A percentile compares a stretch with the other conserved stretches of the same genome.
Evolutionary conservation across 1,284 basidiomycete species (phyloP).

Genomic region (Ustilago loliicola): DNA sequence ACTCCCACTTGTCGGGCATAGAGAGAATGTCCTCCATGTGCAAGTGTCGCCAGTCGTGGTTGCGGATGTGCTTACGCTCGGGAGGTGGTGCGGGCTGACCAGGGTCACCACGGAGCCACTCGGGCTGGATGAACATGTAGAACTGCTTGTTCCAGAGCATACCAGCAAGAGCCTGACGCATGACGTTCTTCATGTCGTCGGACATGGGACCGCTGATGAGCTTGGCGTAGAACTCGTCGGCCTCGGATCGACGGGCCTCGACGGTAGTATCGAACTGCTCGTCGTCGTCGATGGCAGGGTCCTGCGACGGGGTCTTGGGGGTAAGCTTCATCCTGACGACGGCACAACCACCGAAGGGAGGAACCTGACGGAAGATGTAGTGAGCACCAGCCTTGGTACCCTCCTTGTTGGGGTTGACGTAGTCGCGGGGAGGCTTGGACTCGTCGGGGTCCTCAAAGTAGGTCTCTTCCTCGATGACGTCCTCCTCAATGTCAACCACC

Average conservation of each 20-base stretch:
- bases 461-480: slow-evolving; percentile 66
- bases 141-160: slow-evolving; percentile 99
- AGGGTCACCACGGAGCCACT: slow-evolving; percentile 95
- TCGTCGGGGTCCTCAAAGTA: slow-evolving; percentile 60
- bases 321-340: slow-evolving; percentile 96
- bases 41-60: slow-evolving; percentile 83
- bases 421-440: slow-evolving; percentile 55
- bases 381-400: slow-evolving; percentile 95
- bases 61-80: slow-evolving; percentile 86
- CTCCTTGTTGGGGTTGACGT: slow-evolving; percentile 84
- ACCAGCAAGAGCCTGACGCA: slow-evolving; percentile 96
- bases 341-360: slow-evolving; percentile 90
- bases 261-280: slow-evolving; percentile 87
- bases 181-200: slow-evolving; percentile 93
- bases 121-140: slow-evolving; percentile 94
- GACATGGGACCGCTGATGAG: slow-evolving; percentile 80
- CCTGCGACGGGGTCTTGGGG: slow-evolving; percentile 79
- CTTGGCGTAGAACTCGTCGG: slow-evolving; percentile 92
- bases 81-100: slow-evolving; percentile 94
- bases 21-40: slow-evolving; percentile 95
- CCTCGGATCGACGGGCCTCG: slow-evolving; percentile 83
- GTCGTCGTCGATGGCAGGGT: slow-evolving; percentile 87
- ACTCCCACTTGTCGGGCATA: slow-evolving; percentile 99
- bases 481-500: slow-evolving; percentile 64
- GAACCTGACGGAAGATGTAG: slow-evolving; percentile 88